Base-by-base conservation (phyloP, 306 rosid genomes). In the Fragaria ananassa region DNA sequence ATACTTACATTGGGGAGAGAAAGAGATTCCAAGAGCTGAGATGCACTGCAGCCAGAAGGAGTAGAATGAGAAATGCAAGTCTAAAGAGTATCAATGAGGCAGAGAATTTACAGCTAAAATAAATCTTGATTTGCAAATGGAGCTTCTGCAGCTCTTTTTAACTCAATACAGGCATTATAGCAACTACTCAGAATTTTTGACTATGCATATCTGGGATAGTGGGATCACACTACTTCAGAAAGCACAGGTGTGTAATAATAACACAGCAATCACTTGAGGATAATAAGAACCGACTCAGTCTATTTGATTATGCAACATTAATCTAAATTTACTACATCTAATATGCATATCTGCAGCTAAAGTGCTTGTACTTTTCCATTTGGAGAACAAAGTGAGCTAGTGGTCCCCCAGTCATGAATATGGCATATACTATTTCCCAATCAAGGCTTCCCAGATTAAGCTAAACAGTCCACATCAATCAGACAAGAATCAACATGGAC, bases 1-100 rank as follows among this genome's bases (percentile, higher is more conserved):
- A 58, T 78, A 71, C 91, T 86, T 79, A 96, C 99, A 79, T 96
- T 92, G 76, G 98, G 93, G 69, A 96, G 97, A 14, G 87, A 93
- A 73, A 92, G 98, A 66, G 92, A 79, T 81, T 96, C 99, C 85
- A 92, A 73, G 74, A 92, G 91, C 83, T 96, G 99, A 76, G 98
- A 92, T 78, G 98, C 85, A 81, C 99, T 96, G 93, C 88, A 81
- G 78, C 10, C 60, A 89, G 81, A 76, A 66, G 78, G 77, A 88
- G 72, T 56, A 51, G 71, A 72, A 76, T 86, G 77, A 88, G 83
- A 76, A 78, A 49, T 79, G 41, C 54, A 74, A 71, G 54, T 68
- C 65, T 79, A 17, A 27, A 44, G 21, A 49, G 8, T 54, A 18
- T 41, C 39, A 46, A 19, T 58, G 25, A 41, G 11, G 56, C 3